phyloP scores from a whole-genome alignment of 2,329 filamentous ascomycete species.

The Colletotrichum tabaci region DNA sequence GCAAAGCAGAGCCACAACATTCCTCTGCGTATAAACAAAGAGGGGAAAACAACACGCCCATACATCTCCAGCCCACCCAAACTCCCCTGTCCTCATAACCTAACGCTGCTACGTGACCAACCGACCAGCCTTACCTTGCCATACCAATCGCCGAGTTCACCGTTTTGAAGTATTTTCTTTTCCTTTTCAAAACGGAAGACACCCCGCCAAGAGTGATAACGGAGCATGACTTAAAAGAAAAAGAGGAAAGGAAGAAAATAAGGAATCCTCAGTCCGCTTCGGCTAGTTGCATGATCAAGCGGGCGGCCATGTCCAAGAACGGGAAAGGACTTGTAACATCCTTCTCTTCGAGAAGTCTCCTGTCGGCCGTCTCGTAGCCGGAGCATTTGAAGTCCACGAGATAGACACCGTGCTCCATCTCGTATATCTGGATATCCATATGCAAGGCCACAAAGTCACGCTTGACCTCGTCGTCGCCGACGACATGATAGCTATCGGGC shows the following conservation, averaged over 20 bases:
- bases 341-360: conserved; percentile 88
- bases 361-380: conserved; percentile 87
- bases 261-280: conserved; percentile 74
- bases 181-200: conserved; percentile 30
- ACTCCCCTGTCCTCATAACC: conserved; percentile 36
- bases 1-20: conserved; percentile 9
- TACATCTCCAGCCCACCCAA: conserved; percentile 31
- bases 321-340: conserved; percentile 96
- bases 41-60: conserved; percentile 11
- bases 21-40: conserved; percentile 18
- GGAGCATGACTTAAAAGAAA: not conserved
- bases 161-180: conserved; percentile 29
- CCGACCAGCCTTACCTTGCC: conserved; percentile 20
- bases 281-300: conserved; percentile 92
- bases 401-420: conserved; percentile 92
- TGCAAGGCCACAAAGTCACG: conserved; percentile 88
- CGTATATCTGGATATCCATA: conserved; percentile 95
- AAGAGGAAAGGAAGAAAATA: not conserved
- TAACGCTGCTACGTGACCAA: conserved; percentile 31
- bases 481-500: conserved; percentile 58
- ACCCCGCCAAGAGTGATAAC: conserved; percentile 9
- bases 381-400: conserved; percentile 99
- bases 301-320: conserved; percentile 93
- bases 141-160: conserved; percentile 31
- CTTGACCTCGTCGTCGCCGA: conserved; percentile 56